These are phyloP conservation scores for Dalechampia spathulata DNA, from an alignment of 441 rosid species.

Conservation along the genomic window DNA sequence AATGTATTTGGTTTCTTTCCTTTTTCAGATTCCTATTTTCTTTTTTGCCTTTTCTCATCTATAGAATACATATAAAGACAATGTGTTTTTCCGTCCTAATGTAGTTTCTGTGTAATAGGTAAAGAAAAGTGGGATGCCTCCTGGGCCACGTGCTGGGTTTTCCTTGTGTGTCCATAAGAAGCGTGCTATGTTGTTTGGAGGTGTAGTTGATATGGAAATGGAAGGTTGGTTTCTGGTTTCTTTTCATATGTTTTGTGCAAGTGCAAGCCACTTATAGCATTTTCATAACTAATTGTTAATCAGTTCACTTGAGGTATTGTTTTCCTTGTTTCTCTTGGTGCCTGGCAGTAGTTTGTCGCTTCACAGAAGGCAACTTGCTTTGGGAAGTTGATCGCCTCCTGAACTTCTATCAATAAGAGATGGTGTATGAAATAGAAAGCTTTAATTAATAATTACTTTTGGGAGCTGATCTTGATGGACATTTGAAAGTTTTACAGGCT, in stretches of 20 bases:
- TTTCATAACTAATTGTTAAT: too few species aligned
- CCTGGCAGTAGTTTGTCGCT: background rate
- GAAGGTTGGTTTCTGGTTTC: slow-evolving; percentile 48
- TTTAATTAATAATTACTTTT: background rate
- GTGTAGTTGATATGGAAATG: slow-evolving; percentile 96
- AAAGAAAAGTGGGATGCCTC: slow-evolving; percentile 96
- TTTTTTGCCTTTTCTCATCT: background rate
- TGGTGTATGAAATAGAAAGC: background rate
- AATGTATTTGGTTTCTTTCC: background rate
- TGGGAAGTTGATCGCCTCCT: background rate
- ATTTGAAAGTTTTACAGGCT: background rate
- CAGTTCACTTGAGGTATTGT: background rate
- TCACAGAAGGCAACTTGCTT: background rate
- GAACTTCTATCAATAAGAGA: background rate
- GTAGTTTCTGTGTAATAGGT: slow-evolving; percentile 40
- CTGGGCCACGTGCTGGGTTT: slow-evolving; percentile 92
- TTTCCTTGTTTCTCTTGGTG: slow-evolving; percentile 1
- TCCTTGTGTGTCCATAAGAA: slow-evolving; percentile 93
- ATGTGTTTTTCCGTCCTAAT: background rate
- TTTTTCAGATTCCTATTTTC: background rate
- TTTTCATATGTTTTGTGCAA: slow-evolving; percentile 1
- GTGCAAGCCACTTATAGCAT: background rate
- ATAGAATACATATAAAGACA: too few species aligned
- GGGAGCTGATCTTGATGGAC: background rate
- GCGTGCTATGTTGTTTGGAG: slow-evolving; percentile 92